Percentiles rank a stretch among this genome's conserved stretches.
These are phyloP conservation scores for Proteromonas lacertae DNA, from an alignment of 352 stramenopile species.

Conservation along the genomic window DNA sequence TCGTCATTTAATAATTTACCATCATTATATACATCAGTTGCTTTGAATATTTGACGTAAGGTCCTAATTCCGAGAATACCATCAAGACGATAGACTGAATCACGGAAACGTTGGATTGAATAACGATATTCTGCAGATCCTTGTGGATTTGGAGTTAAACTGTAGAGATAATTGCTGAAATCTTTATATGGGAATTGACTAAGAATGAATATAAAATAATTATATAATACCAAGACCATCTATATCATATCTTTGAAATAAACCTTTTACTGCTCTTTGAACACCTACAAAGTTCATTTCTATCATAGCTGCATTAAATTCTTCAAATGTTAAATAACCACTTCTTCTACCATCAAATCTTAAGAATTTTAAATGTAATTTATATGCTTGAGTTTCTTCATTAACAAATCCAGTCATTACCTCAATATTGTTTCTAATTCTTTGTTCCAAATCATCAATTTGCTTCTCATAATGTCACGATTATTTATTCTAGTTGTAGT, in stretches of 20 bases:
- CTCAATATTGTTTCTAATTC: slow-evolving; percentile 9
- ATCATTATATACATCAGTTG: too few species aligned
- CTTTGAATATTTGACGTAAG: not conserved
- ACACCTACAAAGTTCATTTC: slow-evolving; percentile 45
- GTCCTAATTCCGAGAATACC: not conserved
- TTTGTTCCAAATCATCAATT: slow-evolving; percentile 10
- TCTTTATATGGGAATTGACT: slow-evolving; percentile 5
- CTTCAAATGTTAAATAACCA: slow-evolving; percentile 32
- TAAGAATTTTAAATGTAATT: slow-evolving; percentile 24
- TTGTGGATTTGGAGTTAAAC: slow-evolving; percentile 3
- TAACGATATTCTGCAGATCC: not conserved
- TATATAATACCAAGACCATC: slow-evolving; percentile 29
- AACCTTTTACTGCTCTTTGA: slow-evolving; percentile 24
- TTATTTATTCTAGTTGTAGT: not conserved
- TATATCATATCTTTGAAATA: slow-evolving; percentile 47
- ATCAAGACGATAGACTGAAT: not conserved
- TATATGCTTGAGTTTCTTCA: slow-evolving; percentile 5
- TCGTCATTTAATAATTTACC: too few species aligned
- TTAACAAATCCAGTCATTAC: slow-evolving; percentile 13
- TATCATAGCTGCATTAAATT: slow-evolving; percentile 39
- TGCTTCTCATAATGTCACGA: slow-evolving; percentile 2
- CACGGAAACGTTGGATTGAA: not conserved
- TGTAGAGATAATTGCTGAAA: slow-evolving; percentile 5
- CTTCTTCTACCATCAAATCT: slow-evolving; percentile 28
- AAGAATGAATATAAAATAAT: slow-evolving; percentile 23